A percentile compares a stretch with the other conserved stretches of the same genome.
Evolutionary conservation across 2,329 filamentous ascomycete species (phyloP).

Genomic region (Fusarium poae): DNA sequence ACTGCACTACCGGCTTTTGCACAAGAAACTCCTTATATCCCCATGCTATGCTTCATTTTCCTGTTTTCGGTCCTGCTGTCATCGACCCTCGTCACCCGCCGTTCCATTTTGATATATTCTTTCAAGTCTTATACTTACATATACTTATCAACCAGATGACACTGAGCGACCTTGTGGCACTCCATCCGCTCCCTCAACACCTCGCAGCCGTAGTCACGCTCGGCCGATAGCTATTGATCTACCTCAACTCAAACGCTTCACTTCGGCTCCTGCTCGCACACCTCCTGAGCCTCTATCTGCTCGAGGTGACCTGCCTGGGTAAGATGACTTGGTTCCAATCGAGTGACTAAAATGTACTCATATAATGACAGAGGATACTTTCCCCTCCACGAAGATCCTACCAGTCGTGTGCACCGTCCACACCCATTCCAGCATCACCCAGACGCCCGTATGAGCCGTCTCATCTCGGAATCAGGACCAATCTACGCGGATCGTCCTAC

Average conservation of each 20-base stretch:
- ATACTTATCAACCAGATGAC: conserved; percentile 35
- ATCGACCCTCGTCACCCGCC: conserved; percentile 21
- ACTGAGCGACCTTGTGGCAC: conserved; percentile 27
- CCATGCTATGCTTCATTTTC: conserved; percentile 34
- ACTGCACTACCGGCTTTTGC: conserved; percentile 30
- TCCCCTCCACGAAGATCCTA: conserved; percentile 69
- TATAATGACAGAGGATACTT: conserved; percentile 67
- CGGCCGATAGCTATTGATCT: conserved; percentile 68
- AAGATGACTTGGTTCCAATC: conserved; percentile 47
- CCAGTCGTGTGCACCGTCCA: conserved; percentile 60
- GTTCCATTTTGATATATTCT: not conserved
- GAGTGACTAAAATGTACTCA: conserved; percentile 9
- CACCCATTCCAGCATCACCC: conserved; percentile 63
- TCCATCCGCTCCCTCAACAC: conserved; percentile 43
- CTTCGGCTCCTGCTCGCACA: conserved; percentile 57
- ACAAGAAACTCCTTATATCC: conserved; percentile 33
- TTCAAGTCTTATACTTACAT: conserved; percentile 27
- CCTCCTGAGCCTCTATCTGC: conserved; percentile 67
- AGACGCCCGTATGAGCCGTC: conserved; percentile 57
- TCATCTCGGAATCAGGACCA: conserved; percentile 51
- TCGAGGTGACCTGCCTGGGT: conserved; percentile 71
- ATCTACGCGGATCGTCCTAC: conserved; percentile 49
- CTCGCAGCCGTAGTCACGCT: conserved; percentile 50
- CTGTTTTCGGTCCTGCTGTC: conserved; percentile 36
- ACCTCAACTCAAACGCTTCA: conserved; percentile 58